Evolutionary conservation across 2,329 filamentous ascomycete genomes (phyloP), one percentile per base, ranked within the genome.

Genomic region (Fusarium transvaalense): DNA sequence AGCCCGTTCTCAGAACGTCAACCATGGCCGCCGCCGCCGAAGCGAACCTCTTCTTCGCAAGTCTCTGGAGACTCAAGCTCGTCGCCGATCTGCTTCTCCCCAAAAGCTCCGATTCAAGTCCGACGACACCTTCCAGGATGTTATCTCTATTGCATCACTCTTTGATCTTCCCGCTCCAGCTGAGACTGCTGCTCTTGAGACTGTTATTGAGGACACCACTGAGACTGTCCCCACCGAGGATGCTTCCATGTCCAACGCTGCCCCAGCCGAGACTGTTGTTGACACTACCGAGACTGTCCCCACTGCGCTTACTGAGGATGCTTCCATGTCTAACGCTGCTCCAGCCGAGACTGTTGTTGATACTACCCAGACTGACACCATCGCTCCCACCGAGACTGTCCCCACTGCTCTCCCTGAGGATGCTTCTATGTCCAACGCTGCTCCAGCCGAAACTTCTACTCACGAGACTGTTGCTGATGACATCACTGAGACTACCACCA

Each of bases 11-110:
- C 62, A 64, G 54, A 69, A 66, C 27, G 51, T 70, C 23, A 76
- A 70, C 35, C 58, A 69, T 21, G 58, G 61, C 12, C 69, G 69
- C 14, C 77, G 77, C n/a, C 70, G 78, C 34, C 76, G 71, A 32
- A 80, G 78, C 43, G 78, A 80, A 58, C 78, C 78, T 25, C 68
- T 79, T 23, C 46, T 77, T n/a, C 75, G 75, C 34, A 73, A 68
- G 50, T 65, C 56, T 39, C 55, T 72, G 5, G 68, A 72, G 51
- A 58, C 59, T 7, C 71, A 66, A 50, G 61, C 70, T 4, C 75
- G 74, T 19, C 75, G 76, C 21, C 68, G 66, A 17, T 78, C 76
- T 10, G 54, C 69, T 5, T 78, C 78, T 6, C 76, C 77, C 2
- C 69, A 61, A 9, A 78, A 76, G 58, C 47, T 73, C 23, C 57